Percentiles rank a stretch among this genome's conserved stretches.
These are phyloP conservation scores for Russula griseocarnosa DNA, from an alignment of 768 basidiomycete species.

Conservation along the genomic window DNA sequence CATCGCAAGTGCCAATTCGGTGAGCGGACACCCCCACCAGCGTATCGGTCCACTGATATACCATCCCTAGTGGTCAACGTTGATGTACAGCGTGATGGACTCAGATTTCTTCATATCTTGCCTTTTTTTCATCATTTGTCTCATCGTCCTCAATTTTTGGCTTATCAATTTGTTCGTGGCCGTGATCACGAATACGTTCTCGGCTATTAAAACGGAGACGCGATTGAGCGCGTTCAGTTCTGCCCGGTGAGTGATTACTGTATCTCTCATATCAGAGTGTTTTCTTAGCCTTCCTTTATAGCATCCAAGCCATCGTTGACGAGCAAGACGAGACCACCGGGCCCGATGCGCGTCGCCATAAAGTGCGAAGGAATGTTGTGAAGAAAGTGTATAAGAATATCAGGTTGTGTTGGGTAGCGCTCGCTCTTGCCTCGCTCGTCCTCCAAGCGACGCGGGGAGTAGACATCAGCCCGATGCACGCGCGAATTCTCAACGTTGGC, in stretches of 20 bases:
- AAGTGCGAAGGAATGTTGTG: conserved; percentile 44
- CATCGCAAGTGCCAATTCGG: conserved; percentile 73
- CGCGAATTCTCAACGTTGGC: conserved; percentile 51
- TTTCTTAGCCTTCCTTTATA: conserved; percentile 27
- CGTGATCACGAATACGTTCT: conserved; percentile 92
- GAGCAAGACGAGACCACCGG: conserved; percentile 52
- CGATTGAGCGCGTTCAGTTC: conserved; percentile 91
- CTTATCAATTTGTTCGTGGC: conserved; percentile 91
- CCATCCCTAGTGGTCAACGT: conserved; percentile 57
- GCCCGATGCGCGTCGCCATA: conserved; percentile 42
- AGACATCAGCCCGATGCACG: conserved; percentile 45
- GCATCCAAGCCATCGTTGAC: conserved; percentile 43
- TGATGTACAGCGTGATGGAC: conserved; percentile 89
- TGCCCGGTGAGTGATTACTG: conserved; percentile 48
- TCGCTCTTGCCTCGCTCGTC: conserved; percentile 65
- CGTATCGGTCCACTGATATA: conserved; percentile 16
- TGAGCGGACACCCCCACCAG: conserved; percentile 37
- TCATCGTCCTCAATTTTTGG: conserved; percentile 91
- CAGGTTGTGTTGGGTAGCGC: conserved; percentile 68
- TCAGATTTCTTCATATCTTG: conserved; percentile 86
- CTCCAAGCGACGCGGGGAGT: conserved; percentile 68
- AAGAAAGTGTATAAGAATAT: conserved; percentile 56
- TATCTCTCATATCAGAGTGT: neutral
- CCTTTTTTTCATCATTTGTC: conserved; percentile 79
- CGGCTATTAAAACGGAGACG: conserved; percentile 80